Evolutionary conservation across 345 rosid species (phyloP).

Genomic region (Heritiera fomes): DNA sequence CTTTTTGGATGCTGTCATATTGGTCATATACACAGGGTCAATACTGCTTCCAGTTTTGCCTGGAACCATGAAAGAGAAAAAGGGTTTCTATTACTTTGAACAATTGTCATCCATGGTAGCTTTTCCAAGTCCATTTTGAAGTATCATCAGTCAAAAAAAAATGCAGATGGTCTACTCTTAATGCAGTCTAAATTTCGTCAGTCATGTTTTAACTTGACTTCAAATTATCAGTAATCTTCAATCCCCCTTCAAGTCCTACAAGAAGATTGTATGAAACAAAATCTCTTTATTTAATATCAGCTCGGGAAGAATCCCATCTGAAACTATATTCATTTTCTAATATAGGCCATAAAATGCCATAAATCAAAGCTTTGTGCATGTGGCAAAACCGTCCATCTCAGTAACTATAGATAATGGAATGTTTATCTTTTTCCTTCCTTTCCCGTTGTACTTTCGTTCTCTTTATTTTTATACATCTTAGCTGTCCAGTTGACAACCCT

Average conservation of each 20-base stretch:
- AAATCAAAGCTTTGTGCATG: conserved; percentile 16
- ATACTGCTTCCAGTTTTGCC: too few species aligned
- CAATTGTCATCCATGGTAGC: not conserved
- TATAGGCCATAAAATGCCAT: not conserved
- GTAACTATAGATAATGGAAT: conserved; percentile 2
- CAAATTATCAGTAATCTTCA: not conserved
- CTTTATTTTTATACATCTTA: conserved; percentile 18
- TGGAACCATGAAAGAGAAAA: not conserved
- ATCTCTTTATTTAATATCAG: not conserved
- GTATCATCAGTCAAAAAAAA: not conserved
- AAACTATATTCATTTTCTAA: not conserved
- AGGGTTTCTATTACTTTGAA: not conserved
- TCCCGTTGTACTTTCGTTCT: not conserved
- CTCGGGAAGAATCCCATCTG: not conserved
- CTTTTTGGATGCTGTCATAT: not conserved
- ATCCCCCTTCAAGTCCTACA: not conserved
- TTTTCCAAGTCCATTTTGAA: not conserved
- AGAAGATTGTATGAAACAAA: not conserved
- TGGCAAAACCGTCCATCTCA: conserved; percentile 14
- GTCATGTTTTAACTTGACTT: too few species aligned
- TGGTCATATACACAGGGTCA: not conserved
- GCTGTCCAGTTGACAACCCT: conserved; percentile 21
- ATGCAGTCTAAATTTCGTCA: not conserved
- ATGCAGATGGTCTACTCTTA: not conserved
- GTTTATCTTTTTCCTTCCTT: not conserved